Evolutionary conservation across 495 filamentous ascomycete species (phyloP).

Genomic region (Neurospora africana): DNA sequence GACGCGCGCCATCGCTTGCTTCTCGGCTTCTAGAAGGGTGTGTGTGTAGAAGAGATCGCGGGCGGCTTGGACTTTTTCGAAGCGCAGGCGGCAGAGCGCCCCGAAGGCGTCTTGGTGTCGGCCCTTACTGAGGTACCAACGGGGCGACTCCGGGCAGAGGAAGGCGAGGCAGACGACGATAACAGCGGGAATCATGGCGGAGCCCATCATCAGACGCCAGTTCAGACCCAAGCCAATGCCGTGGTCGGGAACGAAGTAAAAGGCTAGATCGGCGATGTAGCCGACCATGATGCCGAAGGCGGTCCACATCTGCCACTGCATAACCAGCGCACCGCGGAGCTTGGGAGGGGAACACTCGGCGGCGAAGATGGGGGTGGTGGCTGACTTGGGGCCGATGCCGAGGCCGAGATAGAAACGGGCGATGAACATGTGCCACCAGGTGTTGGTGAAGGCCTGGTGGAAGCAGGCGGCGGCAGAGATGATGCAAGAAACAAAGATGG

Average conservation of each 20-base stretch:
- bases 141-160: constrained; percentile 57
- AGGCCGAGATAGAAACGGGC: constrained; percentile 63
- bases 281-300: constrained; percentile 78
- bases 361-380: constrained; percentile 66
- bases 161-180: constrained; percentile 62
- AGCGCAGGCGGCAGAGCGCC: constrained; percentile 55
- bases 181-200: constrained; percentile 63
- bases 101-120: constrained; percentile 55
- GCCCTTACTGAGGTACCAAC: constrained; percentile 70
- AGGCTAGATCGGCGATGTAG: constrained; percentile 60
- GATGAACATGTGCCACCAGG: constrained; percentile 66
- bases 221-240: constrained; percentile 54
- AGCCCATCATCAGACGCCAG: constrained; percentile 80
- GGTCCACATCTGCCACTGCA: constrained; percentile 81
- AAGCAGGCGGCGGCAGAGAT: constrained; percentile 55
- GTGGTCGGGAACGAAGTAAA: constrained; percentile 49
- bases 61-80: constrained; percentile 64
- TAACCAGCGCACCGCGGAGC: constrained; percentile 59
- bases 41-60: constrained; percentile 78
- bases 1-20: constrained; percentile 39
- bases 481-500: constrained; percentile 67
- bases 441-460: constrained; percentile 65
- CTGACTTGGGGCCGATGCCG: constrained; percentile 72
- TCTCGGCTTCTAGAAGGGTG: constrained; percentile 58
- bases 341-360: constrained; percentile 63